Conservation (phyloP, 2,329 filamentous ascomycete genomes). For the Lizonia empirigonia region DNA sequence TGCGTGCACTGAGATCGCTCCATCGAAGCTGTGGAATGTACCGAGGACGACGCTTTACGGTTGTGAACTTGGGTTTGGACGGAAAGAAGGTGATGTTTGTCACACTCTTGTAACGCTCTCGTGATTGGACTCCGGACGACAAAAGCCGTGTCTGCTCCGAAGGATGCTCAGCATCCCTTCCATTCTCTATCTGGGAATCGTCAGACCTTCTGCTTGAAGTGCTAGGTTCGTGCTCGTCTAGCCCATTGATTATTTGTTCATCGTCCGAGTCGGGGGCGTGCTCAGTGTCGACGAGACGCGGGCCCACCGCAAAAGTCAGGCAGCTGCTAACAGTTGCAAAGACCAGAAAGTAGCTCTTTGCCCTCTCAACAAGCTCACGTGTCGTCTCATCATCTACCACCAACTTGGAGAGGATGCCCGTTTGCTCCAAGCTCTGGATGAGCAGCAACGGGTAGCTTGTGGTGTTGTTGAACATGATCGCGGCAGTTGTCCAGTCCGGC, state of each 20-base stretch:
- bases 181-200: slow-evolving; percentile 5
- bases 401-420: slow-evolving; percentile 59
- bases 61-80: slow-evolving; percentile 34
- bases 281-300: slow-evolving; percentile 59
- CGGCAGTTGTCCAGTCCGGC: slow-evolving; percentile 60
- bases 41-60: slow-evolving; percentile 29
- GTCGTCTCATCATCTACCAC: slow-evolving; percentile 53
- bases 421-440: slow-evolving; percentile 58
- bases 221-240: neutral
- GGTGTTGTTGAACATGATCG: slow-evolving; percentile 63
- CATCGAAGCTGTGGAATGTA: slow-evolving; percentile 33
- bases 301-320: slow-evolving; percentile 68
- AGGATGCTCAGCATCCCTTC: neutral
- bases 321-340: slow-evolving; percentile 67
- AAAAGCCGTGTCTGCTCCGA: slow-evolving; percentile 26
- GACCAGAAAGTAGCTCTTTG: slow-evolving; percentile 69
- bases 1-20: slow-evolving; percentile 29
- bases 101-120: slow-evolving; percentile 24
- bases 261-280: slow-evolving; percentile 36
- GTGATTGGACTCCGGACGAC: neutral
- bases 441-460: slow-evolving; percentile 59
- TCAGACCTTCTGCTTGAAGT: neutral
- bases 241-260: slow-evolving; percentile 15
- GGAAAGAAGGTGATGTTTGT: slow-evolving; percentile 40
- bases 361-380: slow-evolving; percentile 58